Conservation (phyloP, 2,329 filamentous ascomycete species). For the Phaeosphaeriaceae sp. region DNA sequence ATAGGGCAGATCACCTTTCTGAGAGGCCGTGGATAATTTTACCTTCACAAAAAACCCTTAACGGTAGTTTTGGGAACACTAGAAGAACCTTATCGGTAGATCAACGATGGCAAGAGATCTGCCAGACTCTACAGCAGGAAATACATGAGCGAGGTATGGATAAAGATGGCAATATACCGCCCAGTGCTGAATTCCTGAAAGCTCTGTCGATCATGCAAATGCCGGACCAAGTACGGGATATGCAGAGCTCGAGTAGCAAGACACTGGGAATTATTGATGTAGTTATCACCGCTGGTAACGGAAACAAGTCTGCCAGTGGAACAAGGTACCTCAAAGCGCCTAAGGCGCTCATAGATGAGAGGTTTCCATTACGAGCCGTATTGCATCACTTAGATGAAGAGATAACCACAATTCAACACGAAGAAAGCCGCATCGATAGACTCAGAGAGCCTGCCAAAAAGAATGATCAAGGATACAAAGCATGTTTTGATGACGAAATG, state of each 20-base stretch:
- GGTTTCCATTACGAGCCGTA: conserved; percentile 11
- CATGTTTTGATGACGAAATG: conserved; percentile 14
- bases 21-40: conserved; percentile 56
- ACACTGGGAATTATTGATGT: conserved; percentile 50
- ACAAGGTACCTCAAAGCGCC: conserved; percentile 32
- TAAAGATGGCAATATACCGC: conserved; percentile 36
- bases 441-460: background rate
- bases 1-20: conserved; percentile 44
- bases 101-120: conserved; percentile 47
- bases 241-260: conserved; percentile 38
- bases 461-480: background rate
- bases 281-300: conserved; percentile 37
- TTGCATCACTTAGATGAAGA: background rate
- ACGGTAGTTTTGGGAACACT: conserved; percentile 22
- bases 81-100: conserved; percentile 7
- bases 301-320: conserved; percentile 32
- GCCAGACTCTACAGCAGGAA: conserved; percentile 39
- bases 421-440: background rate
- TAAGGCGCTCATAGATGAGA: conserved; percentile 28
- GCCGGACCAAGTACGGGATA: conserved; percentile 39
- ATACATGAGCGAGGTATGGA: conserved; percentile 44
- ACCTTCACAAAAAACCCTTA: conserved; percentile 29
- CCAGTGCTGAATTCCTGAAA: conserved; percentile 48
- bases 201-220: conserved; percentile 47
- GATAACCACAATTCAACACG: background rate